Evolutionary conservation across 352 stramenopile species (phyloP).

Genomic region (Phytophthora fragariae): DNA sequence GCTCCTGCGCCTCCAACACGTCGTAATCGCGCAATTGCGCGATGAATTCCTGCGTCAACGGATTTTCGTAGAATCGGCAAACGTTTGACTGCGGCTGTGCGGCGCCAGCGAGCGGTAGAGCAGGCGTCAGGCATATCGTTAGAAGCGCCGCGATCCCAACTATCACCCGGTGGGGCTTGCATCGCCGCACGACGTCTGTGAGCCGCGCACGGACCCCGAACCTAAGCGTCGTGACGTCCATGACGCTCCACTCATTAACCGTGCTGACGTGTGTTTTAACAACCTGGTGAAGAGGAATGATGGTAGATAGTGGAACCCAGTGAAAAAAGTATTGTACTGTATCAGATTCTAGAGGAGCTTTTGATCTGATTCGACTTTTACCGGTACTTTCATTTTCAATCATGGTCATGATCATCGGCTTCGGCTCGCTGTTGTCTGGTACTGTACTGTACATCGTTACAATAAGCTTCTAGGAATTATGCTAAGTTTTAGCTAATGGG

Average conservation of each 20-base stretch:
- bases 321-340: neutral
- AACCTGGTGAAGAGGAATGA: conserved; percentile 19
- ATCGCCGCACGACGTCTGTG: conserved; percentile 8
- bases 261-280: conserved; percentile 19
- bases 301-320: conserved; percentile 29
- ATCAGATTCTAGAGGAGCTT: conserved; percentile 11
- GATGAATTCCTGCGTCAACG: conserved; percentile 48
- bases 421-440: conserved; percentile 92
- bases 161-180: conserved; percentile 2
- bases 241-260: conserved; percentile 32
- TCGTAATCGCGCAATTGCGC: conserved; percentile 46
- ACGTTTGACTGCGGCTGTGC: conserved; percentile 23
- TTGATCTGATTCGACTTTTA: conserved; percentile 18
- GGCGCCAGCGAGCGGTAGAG: conserved; percentile 4
- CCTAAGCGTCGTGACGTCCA: conserved; percentile 16
- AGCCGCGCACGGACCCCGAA: conserved; percentile 9
- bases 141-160: conserved; percentile 19
- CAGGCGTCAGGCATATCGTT: conserved; percentile 4
- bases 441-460: neutral
- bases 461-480: neutral
- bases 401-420: conserved; percentile 89
- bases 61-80: conserved; percentile 49
- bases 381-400: conserved; percentile 23
- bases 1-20: conserved; percentile 40
- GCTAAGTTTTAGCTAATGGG: neutral